These are phyloP conservation scores for Rhodotorula diobovata DNA, from an alignment of 768 basidiomycete genomes.

Conservation along the genomic window DNA sequence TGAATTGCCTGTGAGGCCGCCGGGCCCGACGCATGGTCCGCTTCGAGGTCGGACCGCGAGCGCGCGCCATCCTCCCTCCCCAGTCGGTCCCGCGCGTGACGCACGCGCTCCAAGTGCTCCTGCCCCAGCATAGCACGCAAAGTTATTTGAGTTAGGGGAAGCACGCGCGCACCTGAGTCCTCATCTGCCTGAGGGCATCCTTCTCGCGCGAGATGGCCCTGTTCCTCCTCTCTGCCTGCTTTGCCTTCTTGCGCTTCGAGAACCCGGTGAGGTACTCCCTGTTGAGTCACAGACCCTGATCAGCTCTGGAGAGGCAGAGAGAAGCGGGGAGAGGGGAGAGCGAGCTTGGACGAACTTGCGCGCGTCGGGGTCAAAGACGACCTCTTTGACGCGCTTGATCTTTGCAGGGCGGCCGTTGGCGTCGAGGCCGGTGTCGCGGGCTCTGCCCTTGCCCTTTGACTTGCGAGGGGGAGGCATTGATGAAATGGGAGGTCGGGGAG, in stretches of 20 bases:
- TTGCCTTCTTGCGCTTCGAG: slow-evolving; percentile 36
- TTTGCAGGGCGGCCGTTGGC: slow-evolving; percentile 24
- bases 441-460: slow-evolving; percentile 6
- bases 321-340: background rate
- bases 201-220: slow-evolving; percentile 34
- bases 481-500: background rate
- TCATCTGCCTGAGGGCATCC: slow-evolving; percentile 23
- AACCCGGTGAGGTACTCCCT: slow-evolving; percentile 39
- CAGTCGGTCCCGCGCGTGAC: no score
- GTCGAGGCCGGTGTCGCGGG: slow-evolving; percentile 1
- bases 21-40: no score
- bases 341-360: slow-evolving; percentile 25
- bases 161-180: slow-evolving; percentile 4
- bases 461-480: background rate
- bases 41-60: background rate
- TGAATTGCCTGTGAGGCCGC: no score
- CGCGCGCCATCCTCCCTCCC: no score
- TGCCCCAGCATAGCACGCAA: no score
- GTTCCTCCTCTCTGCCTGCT: slow-evolving; percentile 26
- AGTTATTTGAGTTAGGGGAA: no score
- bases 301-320: background rate
- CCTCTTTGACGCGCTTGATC: slow-evolving; percentile 35
- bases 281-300: background rate
- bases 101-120: no score
- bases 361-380: slow-evolving; percentile 33